Conservation (phyloP, 805 yeast species). For the Ogataea neopini region DNA sequence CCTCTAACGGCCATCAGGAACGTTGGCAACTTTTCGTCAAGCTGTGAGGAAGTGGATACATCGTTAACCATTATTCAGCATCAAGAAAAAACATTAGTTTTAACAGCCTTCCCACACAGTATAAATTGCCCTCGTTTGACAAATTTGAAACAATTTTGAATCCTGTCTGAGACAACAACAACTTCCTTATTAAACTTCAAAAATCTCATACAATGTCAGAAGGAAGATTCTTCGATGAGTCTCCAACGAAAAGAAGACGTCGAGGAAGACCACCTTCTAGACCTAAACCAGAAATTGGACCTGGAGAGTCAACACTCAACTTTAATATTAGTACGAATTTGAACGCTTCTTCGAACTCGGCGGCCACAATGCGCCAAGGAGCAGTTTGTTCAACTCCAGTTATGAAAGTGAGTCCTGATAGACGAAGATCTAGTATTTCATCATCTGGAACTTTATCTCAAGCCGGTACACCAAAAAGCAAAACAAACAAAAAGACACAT, state of each 20-base stretch:
- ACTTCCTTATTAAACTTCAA: not conserved
- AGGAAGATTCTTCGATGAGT: conserved; percentile 16
- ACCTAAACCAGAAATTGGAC: conserved; percentile 19
- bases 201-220: conserved; percentile 16
- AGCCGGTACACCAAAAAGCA: conserved; percentile 15
- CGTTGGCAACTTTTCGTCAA: too few relatives aligned
- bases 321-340: conserved; percentile 23
- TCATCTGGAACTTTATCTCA: conserved; percentile 18
- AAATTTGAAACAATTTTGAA: conserved; percentile 4
- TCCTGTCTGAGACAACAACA: not conserved
- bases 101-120: too few relatives aligned
- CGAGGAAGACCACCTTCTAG: conserved; percentile 35
- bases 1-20: too few relatives aligned
- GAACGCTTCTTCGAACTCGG: conserved; percentile 30
- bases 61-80: too few relatives aligned
- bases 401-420: conserved; percentile 34
- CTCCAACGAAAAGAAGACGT: conserved; percentile 28
- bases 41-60: too few relatives aligned
- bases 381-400: conserved; percentile 34
- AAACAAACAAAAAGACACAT: conserved; percentile 1
- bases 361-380: conserved; percentile 31
- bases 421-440: conserved; percentile 18
- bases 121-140: not conserved
- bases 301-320: conserved; percentile 31
- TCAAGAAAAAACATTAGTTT: too few relatives aligned